Conservation (phyloP, 2,329 filamentous ascomycete genomes). For the Tolypocladium tundrense region DNA sequence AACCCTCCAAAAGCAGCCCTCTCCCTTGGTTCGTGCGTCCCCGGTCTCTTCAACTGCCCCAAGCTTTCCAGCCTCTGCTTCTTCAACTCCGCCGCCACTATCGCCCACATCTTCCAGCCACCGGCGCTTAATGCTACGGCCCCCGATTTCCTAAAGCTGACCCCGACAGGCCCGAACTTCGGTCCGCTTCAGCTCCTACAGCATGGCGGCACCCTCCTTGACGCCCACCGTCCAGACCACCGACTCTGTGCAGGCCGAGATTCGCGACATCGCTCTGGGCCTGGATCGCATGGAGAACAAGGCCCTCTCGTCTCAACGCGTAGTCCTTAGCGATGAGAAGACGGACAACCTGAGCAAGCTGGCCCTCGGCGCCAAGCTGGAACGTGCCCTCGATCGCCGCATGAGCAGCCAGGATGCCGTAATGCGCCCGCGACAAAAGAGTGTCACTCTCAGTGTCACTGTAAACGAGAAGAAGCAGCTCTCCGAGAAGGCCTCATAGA, state of each 20-base stretch:
- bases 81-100: not conserved
- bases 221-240: slow-evolving; percentile 43
- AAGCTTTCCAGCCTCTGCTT: not conserved
- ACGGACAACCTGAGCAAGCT: slow-evolving; percentile 74
- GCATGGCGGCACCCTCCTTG: slow-evolving; percentile 49
- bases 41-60: not conserved
- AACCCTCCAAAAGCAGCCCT: not conserved
- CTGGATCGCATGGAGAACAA: slow-evolving; percentile 87
- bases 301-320: slow-evolving; percentile 67
- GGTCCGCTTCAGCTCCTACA: slow-evolving; percentile 50
- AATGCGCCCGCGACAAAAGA: slow-evolving; percentile 50
- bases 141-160: not conserved
- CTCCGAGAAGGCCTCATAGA: slow-evolving; percentile 20
- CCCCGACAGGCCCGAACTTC: slow-evolving; percentile 38
- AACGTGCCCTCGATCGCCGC: slow-evolving; percentile 73
- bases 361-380: slow-evolving; percentile 80
- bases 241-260: slow-evolving; percentile 47
- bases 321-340: slow-evolving; percentile 65
- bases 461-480: slow-evolving; percentile 26
- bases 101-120: not conserved
- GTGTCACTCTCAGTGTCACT: slow-evolving; percentile 10
- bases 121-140: not conserved
- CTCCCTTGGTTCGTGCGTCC: slow-evolving; percentile 2
- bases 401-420: slow-evolving; percentile 86
- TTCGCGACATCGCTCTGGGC: slow-evolving; percentile 63